Evolutionary conservation across 495 filamentous ascomycete genomes (phyloP).

Genomic region (Hypoxylon rickii): DNA sequence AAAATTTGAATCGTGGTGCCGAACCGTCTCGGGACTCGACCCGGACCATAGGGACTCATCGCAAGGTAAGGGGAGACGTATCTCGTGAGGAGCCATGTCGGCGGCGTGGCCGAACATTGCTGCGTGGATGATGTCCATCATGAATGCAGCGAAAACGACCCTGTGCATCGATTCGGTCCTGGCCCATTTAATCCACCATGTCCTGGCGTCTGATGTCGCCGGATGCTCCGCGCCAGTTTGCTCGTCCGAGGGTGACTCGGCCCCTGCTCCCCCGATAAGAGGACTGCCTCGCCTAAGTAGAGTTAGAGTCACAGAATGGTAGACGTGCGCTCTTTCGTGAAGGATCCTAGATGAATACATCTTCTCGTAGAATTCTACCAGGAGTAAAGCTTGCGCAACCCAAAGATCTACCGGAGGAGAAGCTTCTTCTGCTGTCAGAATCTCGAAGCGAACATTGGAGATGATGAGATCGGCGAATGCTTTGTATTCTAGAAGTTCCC

Average conservation of each 20-base stretch:
- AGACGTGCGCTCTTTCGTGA: constrained; percentile 94
- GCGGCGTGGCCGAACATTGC: constrained; percentile 98
- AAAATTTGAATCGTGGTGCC: constrained; percentile 79
- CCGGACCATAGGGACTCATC: constrained; percentile 95
- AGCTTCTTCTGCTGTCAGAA: constrained; percentile 85
- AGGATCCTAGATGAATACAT: constrained; percentile 86
- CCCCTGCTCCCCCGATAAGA: constrained; percentile 83
- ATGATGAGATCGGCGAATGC: constrained; percentile 83
- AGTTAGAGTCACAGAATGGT: constrained; percentile 92
- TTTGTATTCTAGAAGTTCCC: constrained; percentile 69
- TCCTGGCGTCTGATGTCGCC: constrained; percentile 63
- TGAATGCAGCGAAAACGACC: constrained; percentile 92
- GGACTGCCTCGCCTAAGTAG: constrained; percentile 92
- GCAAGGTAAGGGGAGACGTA: constrained; percentile 89
- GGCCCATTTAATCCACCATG: constrained; percentile 96
- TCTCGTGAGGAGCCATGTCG: constrained; percentile 95
- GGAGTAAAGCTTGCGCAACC: constrained; percentile 88
- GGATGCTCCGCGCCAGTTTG: constrained; percentile 59
- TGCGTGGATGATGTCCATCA: constrained; percentile 91
- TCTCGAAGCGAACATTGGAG: constrained; percentile 82
- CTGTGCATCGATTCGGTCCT: constrained; percentile 89
- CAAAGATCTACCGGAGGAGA: constrained; percentile 88
- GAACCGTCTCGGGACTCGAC: constrained; percentile 81
- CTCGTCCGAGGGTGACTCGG: constrained; percentile 81
- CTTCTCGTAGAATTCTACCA: constrained; percentile 95